Evolutionary conservation across 2,329 filamentous ascomycete genomes (phyloP).

Genomic region (Bipolaris victoriae): DNA sequence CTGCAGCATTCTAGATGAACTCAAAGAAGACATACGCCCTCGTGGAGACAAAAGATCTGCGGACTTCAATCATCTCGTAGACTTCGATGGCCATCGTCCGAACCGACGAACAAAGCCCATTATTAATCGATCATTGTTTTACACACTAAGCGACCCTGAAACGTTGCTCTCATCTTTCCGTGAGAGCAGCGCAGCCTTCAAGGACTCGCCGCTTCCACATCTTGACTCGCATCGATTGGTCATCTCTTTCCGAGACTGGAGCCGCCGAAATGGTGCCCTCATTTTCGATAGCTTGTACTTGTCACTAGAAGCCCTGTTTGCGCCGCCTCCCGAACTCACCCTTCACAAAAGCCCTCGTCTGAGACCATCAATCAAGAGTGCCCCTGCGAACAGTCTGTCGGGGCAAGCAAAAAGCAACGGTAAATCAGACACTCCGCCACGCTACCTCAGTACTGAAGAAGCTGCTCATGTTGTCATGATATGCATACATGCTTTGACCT

Average conservation of each 20-base stretch:
- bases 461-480: slow-evolving; percentile 52
- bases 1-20: slow-evolving; percentile 36
- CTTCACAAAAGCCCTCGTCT: slow-evolving; percentile 33
- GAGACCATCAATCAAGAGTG: slow-evolving; percentile 25
- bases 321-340: slow-evolving; percentile 42
- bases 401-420: background rate
- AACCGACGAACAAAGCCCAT: slow-evolving; percentile 28
- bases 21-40: slow-evolving; percentile 35
- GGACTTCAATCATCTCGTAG: slow-evolving; percentile 24
- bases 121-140: slow-evolving; percentile 45
- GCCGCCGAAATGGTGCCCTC: slow-evolving; percentile 40
- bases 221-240: slow-evolving; percentile 40
- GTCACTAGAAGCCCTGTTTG: slow-evolving; percentile 42
- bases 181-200: slow-evolving; percentile 31
- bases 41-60: slow-evolving; percentile 17
- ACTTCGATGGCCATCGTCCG: slow-evolving; percentile 24
- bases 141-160: slow-evolving; percentile 40
- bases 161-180: slow-evolving; percentile 45
- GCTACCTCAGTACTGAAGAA: slow-evolving; percentile 43
- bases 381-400: background rate
- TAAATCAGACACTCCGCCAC: background rate
- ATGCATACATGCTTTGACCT: slow-evolving; percentile 50
- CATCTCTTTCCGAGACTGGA: slow-evolving; percentile 45
- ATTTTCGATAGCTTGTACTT: slow-evolving; percentile 48
- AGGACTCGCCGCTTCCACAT: slow-evolving; percentile 43